Evolutionary conservation across 306 rosid species (phyloP).

Genomic region (Cicer chorassanicum): DNA sequence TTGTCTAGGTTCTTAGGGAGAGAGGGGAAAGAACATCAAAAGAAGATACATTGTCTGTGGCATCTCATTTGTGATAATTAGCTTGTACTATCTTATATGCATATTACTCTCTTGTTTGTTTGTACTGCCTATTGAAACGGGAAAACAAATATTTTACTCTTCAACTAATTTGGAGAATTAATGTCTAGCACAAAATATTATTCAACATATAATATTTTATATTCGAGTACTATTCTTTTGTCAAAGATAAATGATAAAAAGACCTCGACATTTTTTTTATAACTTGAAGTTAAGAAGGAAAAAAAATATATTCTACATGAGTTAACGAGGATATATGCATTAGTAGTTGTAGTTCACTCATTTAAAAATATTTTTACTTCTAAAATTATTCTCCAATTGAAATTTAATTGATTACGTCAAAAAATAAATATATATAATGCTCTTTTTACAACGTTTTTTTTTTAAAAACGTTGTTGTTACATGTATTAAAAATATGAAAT

Average conservation of each 20-base stretch:
- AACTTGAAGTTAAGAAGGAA: neutral
- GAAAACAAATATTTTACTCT: neutral
- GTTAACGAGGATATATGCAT: no score
- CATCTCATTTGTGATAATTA: conserved; percentile 42
- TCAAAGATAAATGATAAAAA: neutral
- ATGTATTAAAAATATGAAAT: no score
- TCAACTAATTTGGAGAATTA: neutral
- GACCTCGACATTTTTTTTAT: neutral
- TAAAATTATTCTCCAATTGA: no score
- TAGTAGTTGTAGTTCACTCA: no score
- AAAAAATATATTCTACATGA: no score
- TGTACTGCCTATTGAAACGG: conserved; percentile 29
- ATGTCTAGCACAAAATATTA: conserved; percentile 30
- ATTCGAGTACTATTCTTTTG: neutral
- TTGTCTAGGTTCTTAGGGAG: conserved; percentile 43
- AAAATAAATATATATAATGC: no score
- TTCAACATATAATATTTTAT: neutral
- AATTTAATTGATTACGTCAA: no score
- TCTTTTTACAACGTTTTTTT: no score
- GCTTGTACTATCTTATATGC: conserved; percentile 50
- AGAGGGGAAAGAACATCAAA: conserved; percentile 36
- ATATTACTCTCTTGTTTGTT: conserved; percentile 49
- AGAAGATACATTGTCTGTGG: conserved; percentile 48
- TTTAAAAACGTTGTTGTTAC: no score
- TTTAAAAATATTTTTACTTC: no score